Evolutionary conservation across 306 rosid species (phyloP), one percentile per base, ranked within the genome.

Genomic region (Begonia peltatifolia): DNA sequence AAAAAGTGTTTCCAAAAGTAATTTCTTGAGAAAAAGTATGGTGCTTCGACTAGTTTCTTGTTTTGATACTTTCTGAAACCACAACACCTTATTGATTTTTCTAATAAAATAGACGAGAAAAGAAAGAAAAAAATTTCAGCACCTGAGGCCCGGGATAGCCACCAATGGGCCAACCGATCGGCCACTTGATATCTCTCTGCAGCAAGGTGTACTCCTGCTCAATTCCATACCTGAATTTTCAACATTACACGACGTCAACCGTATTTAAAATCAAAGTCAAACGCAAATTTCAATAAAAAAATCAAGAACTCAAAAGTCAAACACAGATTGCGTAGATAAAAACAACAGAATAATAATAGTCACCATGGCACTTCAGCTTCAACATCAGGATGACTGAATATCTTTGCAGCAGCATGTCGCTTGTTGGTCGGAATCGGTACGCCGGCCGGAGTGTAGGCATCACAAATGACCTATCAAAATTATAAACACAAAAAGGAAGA

Each of bases 111-210:
- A 23, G 30, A 23, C 5, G 30, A 43, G 5, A 9, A 12, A 44
- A 44, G 3, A 13, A 10, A 52, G 60, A 43, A 58, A 4, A n/a
- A n/a, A n/a, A n/a, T n/a, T n/a, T 30, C 22, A 22, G 57, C 4
- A 76, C 88, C 82, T 81, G 67, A 14, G 83, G 87, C 57, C 80
- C 83, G 38, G 87, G 83, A 30, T 25, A 76, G 13, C 87, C 87
- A 20, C 87, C 87, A 50, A 63, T 18, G 9, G 83, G 87, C 87
- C 87, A 80, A 3, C 87, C 87, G 56, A 80, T 38, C 14, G 87
- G 87, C 87, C 87, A 80, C 0, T 67, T 41, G 51, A 63, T 42
- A 1, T 80, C 74, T 41, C 59, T 80, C 74, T 80, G 76, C 65
- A 80, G 61, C 70, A 80, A 58, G 41, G 87, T 76, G 71, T 80